These are phyloP conservation scores for Pyrenophora teres DNA, from an alignment of 2,329 filamentous ascomycete genomes.

Conservation along the genomic window DNA sequence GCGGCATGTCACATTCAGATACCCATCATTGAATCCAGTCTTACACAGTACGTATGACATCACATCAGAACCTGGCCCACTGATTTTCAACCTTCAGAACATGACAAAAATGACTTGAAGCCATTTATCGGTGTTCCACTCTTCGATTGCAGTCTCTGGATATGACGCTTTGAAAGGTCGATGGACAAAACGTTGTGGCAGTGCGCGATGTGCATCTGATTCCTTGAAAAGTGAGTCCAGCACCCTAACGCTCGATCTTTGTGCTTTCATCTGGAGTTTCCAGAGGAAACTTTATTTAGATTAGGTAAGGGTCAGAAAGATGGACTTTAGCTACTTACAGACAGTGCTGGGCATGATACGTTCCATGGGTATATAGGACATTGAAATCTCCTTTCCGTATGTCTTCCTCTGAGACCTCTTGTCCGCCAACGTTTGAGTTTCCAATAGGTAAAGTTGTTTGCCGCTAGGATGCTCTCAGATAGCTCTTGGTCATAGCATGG, in stretches of 20 bases:
- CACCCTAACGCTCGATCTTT: neutral
- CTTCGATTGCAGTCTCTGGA: too few relatives aligned
- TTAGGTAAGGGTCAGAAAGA: neutral
- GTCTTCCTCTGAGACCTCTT: neutral
- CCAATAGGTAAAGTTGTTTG: neutral
- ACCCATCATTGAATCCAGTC: too few relatives aligned
- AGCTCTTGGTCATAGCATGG: neutral
- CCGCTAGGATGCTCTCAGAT: neutral
- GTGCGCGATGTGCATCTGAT: neutral
- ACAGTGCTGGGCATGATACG: neutral
- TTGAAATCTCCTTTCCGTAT: neutral
- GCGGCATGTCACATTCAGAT: too few relatives aligned
- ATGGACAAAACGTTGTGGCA: neutral
- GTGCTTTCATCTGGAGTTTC: neutral
- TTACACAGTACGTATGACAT: too few relatives aligned
- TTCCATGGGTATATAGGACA: neutral
- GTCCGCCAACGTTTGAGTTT: neutral
- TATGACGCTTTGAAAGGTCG: neutral
- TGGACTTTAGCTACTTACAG: neutral
- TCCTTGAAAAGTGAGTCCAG: neutral
- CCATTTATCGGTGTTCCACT: too few relatives aligned
- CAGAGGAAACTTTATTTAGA: neutral
- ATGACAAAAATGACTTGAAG: neutral
- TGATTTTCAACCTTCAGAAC: neutral
- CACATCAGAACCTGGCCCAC: too few relatives aligned